Percentiles rank a stretch among this genome's conserved stretches.
Evolutionary conservation across 176 grass and related monocot species (phyloP).

Genomic region (Zizania latifolia): DNA sequence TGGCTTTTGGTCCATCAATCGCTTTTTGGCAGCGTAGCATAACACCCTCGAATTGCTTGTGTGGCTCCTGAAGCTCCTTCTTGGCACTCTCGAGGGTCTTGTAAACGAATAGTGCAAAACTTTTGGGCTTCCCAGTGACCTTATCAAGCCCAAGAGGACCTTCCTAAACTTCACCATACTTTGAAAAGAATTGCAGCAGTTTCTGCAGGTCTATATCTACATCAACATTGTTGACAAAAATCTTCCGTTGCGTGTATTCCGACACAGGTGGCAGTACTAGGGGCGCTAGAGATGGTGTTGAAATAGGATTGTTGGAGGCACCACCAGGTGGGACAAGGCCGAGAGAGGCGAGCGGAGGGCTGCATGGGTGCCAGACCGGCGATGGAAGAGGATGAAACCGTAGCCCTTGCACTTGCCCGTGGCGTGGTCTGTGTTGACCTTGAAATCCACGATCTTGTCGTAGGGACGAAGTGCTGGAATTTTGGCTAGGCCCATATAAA

Average conservation of each 20-base stretch:
- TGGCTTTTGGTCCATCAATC: constrained; percentile 78
- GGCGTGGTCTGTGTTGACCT: constrained; percentile 64
- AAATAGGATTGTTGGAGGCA: background rate
- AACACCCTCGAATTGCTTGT: constrained; percentile 81
- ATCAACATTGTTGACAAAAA: constrained; percentile 92
- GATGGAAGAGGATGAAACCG: constrained; percentile 84
- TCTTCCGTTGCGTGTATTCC: constrained; percentile 91
- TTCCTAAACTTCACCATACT: constrained; percentile 90
- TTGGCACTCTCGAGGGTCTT: constrained; percentile 70
- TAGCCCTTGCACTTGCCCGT: constrained; percentile 97
- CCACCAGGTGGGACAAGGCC: constrained; percentile 56
- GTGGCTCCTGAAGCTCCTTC: constrained; percentile 81
- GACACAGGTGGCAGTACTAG: constrained; percentile 42
- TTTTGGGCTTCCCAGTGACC: constrained; percentile 76
- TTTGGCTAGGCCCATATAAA: too few species aligned
- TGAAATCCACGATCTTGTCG: constrained; percentile 91
- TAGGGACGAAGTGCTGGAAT: too few species aligned
- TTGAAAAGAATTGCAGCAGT: constrained; percentile 69
- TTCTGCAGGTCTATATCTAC: constrained; percentile 67
- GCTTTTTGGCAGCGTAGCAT: constrained; percentile 90
- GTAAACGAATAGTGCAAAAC: constrained; percentile 91
- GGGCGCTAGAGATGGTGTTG: background rate
- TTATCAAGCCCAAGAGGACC: constrained; percentile 95
- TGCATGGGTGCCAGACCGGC: constrained; percentile 52
- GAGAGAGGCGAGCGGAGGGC: constrained; percentile 76